Evolutionary conservation across 768 basidiomycete genomes (phyloP), one percentile per base, ranked within the genome.

Genomic region (Pleurotus tuber-regium): DNA sequence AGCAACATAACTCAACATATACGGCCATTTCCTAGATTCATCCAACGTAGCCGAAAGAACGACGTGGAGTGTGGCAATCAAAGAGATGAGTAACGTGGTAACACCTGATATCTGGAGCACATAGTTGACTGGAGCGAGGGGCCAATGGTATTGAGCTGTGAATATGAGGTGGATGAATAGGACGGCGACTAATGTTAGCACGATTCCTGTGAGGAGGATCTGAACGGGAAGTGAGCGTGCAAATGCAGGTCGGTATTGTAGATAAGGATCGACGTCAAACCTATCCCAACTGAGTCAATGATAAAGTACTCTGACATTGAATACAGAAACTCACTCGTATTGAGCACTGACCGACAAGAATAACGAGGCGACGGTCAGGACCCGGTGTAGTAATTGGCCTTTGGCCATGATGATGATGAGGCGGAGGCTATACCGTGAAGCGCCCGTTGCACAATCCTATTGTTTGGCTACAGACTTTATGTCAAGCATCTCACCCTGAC

Each of bases 111-210:
- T 64, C 65, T 98, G 97, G 28, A 98, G 82, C 48, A 84, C 75
- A 68, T 91, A 99, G 71, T 99, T 99, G 61, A 90, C 80, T 4
- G 86, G 88, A 0, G 94, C 92, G 33, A 99, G 84, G 0, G 93
- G 92, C 80, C 89, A 91, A 67, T 99, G 97, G 57, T 96, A 98
- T 64, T 96, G 92, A 0, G 87, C 89, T 4, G 97, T 98, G 71
- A 99, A 97, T 33, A 93, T 66, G 57, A 99, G 84, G 59, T 98
- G 94, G 51, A 97, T 83, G 59, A 97, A 76, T 36, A 99, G 84
- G 16, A 96, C 87, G 39, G 79, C 74, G 39, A 89, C 80, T 54
- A 98, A 82, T 8, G 96, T 90, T 55, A 96, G 71, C 4, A 92
- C 82, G 55, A 97, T 80, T 40, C 92, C 92, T 1, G 83, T 86